Conservation (phyloP, 805 yeast species). For the Lachancea sp. region DNA sequence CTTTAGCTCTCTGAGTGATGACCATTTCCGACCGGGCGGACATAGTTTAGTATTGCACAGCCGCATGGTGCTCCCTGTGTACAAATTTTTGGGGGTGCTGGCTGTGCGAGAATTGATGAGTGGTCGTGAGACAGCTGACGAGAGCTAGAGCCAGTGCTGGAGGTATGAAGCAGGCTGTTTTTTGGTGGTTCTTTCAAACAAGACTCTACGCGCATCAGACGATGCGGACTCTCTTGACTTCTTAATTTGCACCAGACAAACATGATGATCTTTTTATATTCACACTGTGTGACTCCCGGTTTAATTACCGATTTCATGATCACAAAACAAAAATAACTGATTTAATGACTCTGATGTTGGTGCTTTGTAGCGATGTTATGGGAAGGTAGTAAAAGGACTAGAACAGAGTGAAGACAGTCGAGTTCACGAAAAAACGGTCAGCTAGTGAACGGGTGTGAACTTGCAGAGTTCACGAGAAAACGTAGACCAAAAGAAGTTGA, state of each 20-base stretch:
- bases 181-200: background rate
- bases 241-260: background rate
- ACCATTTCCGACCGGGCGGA: conserved; percentile 45
- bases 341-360: conserved; percentile 35
- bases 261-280: conserved; percentile 23
- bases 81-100: conserved; percentile 31
- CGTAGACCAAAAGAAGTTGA: too few relatives aligned
- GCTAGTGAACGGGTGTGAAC: too few relatives aligned
- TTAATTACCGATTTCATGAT: conserved; percentile 29
- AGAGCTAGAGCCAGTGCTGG: background rate
- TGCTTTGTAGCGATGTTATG: background rate
- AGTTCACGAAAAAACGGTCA: too few relatives aligned
- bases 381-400: too few relatives aligned
- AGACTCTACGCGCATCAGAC: conserved; percentile 3
- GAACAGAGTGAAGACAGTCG: too few relatives aligned
- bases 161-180: background rate
- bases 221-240: conserved; percentile 3
- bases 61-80: conserved; percentile 30
- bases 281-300: conserved; percentile 36
- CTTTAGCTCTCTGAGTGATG: conserved; percentile 26
- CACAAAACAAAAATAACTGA: conserved; percentile 33
- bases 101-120: conserved; percentile 35
- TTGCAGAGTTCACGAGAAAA: too few relatives aligned
- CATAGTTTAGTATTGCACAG: conserved; percentile 33
- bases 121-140: conserved; percentile 38